These are phyloP conservation scores for Claviceps cyperi DNA, from an alignment of 2,329 filamentous ascomycete species.

Conservation along the genomic window DNA sequence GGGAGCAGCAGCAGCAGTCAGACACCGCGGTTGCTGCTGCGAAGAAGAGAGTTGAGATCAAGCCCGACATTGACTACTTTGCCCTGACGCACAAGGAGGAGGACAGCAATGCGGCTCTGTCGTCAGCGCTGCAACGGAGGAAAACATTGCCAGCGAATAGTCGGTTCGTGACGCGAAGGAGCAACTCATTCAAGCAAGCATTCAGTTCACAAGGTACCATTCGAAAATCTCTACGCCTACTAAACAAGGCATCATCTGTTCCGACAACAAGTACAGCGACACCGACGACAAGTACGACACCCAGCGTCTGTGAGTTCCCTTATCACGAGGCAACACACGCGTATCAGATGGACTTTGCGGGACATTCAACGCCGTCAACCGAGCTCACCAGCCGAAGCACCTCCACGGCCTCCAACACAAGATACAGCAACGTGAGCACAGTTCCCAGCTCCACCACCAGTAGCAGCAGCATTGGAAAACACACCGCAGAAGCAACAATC, in stretches of 20 bases:
- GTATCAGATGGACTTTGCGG: slow-evolving; percentile 8
- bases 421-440: slow-evolving; percentile 10
- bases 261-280: background rate
- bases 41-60: slow-evolving; percentile 26
- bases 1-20: slow-evolving; percentile 3
- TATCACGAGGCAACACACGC: slow-evolving; percentile 38
- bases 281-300: background rate
- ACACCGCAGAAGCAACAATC: slow-evolving; percentile 14
- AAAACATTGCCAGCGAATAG: slow-evolving; percentile 4
- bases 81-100: slow-evolving; percentile 24
- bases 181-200: slow-evolving; percentile 17
- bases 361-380: slow-evolving; percentile 3
- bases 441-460: slow-evolving; percentile 15
- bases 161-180: slow-evolving; percentile 10
- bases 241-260: slow-evolving; percentile 12
- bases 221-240: slow-evolving; percentile 19
- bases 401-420: slow-evolving; percentile 15
- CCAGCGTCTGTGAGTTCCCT: slow-evolving; percentile 8
- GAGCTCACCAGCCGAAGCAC: slow-evolving; percentile 11
- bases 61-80: slow-evolving; percentile 42
- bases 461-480: slow-evolving; percentile 12
- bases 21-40: background rate
- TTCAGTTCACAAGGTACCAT: slow-evolving; percentile 20
- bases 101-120: background rate
- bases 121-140: slow-evolving; percentile 2